Base-by-base conservation (phyloP, 1,139 yeast species). In the Geotrichum fermentans region DNA sequence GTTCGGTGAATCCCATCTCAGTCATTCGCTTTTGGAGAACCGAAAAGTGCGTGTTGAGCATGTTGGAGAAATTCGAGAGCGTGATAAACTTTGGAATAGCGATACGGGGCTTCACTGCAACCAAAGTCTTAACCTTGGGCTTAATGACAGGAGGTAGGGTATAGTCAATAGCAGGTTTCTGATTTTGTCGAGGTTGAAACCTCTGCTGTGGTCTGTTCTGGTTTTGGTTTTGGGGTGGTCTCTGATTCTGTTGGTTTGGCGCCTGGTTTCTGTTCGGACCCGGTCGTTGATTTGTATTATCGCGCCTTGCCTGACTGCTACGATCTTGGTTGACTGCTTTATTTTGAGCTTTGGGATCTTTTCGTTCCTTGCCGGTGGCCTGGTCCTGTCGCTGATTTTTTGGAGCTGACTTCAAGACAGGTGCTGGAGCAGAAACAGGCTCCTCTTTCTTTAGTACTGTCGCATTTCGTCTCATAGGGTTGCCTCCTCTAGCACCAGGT, bases 1-100 rank as follows among this genome's bases (percentile, higher is more conserved):
- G 73, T 51, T 83, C 80, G 49, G 83, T 84, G 61, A 84, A 90
- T 0, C 97, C 98, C 60, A 88, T 71, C 1, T 71, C 77, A 49
- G 72, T 70, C 67, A 92, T 72, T 47, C 79, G 81, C 41, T 68
- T 67, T 47, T 83, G 72, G 8, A 92, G 72, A 20, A 72, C 75
- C 29, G 77, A 78, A 30, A 85, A 74, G 10, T 89, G 78, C 11
- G 85, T 78, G 51, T 78, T 75, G 57, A 92, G 68, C 37, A 86
- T 71, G 35, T 83, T 80, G 0, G 97, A 84, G 40, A 90, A 71
- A 55, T 88, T 86, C 3, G 89, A 74, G 1, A 88, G 84, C 0
- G 90, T 78, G 3, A 85, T 73, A 56, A 82, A 86, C 10, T 83
- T 77, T 1, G 96, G 96, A 14, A 87, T 73, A 14, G 76, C 75